These are phyloP conservation scores for Papiliotrema laurentii DNA, from an alignment of 1,284 basidiomycete genomes.

Conservation along the genomic window DNA sequence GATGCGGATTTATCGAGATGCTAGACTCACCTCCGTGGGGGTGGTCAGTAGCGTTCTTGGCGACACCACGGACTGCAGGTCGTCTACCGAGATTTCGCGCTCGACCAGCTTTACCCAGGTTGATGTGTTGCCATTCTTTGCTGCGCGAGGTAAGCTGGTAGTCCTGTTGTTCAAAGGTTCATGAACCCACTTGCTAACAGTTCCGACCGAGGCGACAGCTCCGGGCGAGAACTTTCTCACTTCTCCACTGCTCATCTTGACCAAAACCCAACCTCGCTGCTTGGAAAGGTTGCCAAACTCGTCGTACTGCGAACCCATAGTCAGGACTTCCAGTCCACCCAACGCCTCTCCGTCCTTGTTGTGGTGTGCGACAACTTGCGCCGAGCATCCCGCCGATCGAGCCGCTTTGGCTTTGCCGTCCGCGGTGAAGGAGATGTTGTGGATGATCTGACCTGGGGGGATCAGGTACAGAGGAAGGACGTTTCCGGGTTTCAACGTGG, in stretches of 20 bases:
- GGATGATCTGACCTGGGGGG: conserved; percentile 85
- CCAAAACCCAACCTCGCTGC: conserved; percentile 53
- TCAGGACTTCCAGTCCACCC: conserved; percentile 37
- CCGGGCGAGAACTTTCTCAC: conserved; percentile 77
- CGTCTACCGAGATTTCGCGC: conserved; percentile 80
- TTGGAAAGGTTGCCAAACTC: conserved; percentile 22
- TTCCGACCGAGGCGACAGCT: conserved; percentile 85
- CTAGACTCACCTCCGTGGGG: conserved; percentile 71
- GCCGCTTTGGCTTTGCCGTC: conserved; percentile 76
- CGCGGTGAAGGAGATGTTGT: conserved; percentile 75
- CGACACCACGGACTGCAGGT: conserved; percentile 90
- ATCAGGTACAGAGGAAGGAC: conserved; percentile 88
- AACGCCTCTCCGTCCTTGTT: conserved; percentile 49
- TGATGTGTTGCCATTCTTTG: conserved; percentile 77
- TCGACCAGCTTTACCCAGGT: conserved; percentile 87
- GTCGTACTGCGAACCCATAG: conserved; percentile 29
- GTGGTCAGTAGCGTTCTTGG: conserved; percentile 98
- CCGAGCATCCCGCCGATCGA: conserved; percentile 83
- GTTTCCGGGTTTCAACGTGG: conserved; percentile 86
- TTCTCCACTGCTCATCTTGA: conserved; percentile 88
- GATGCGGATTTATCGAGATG: neutral
- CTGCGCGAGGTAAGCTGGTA: conserved; percentile 16
- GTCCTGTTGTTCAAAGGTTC: neutral
- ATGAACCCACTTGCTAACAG: conserved; percentile 71
- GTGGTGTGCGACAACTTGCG: conserved; percentile 68